Base-by-base conservation (phyloP, 805 yeast species). In the Maudiozyma barnettii region DNA sequence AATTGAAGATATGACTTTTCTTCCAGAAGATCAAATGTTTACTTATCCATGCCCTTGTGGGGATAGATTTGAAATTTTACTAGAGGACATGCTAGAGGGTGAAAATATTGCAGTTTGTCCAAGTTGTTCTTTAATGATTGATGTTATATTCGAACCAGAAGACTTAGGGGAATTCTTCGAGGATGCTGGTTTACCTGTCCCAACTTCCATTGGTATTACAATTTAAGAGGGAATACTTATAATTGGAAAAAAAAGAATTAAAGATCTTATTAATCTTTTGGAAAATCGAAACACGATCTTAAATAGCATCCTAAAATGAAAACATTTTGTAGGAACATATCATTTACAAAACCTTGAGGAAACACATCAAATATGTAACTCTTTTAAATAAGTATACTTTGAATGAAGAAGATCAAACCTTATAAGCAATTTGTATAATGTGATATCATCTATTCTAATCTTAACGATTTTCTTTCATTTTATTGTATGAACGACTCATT, bases 1-100 rank as follows among this genome's bases (percentile, higher is more conserved):
- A 71, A 93, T 91, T 46, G 99, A 91, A 66, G 99, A 91, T 64
- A 89, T 93, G 81, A 81, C 89, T 2, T 93, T 79, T 62, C 97
- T 93, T 63, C 79, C 90, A 3, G 72, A 70, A n/a, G 79, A 84
- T 12, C 89, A 84, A 64, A 67, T 86, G 20, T 87, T 90, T 67
- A 84, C 88, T 44, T 91, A 90, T 59, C 99, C 99, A 2, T 91
- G 99, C 71, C 99, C 99, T 0, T 91, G 99, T 66, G 99, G 99
- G 6, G 99, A 91, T 65, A 74, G 81, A 60, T 91, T 91, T 67
- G 95, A 91, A 60, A 84, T 93, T 22, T 72, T 78, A 35, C 71
- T 88, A 44, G 93, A 83, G 56, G 99, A 93, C 61, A 71, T 93
- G 64, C 71, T 73, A 51, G 96, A 88, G 55, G 98, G 97, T 12